Evolutionary conservation across 2,329 filamentous ascomycete genomes (phyloP), one percentile per base, ranked within the genome.

Genomic region (Tricladium varicosporioides): DNA sequence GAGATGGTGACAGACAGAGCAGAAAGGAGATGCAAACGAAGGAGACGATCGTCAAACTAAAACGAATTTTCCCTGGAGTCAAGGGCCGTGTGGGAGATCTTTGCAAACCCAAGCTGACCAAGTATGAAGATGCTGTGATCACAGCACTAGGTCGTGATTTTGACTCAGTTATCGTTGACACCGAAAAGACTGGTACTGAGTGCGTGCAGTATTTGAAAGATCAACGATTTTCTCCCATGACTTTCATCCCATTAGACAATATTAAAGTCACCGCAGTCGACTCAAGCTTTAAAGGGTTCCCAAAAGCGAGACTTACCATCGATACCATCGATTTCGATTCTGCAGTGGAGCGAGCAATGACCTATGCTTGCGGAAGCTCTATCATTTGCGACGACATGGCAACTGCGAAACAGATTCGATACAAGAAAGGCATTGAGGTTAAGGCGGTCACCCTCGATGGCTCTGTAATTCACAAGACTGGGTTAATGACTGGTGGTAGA

Each of bases 101-200:
- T 44, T 97, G 94, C 76, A 92, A 91, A 63, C 93, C 94, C 1
- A 97, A 97, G 73, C 91, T 97, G 75, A 97, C 96, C 75, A 97
- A 97, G 72, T 99, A 87, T 68, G 90, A 94, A 62, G 91, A 94
- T 64, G 94, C 94, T 47, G 90, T 99, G 61, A 91, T 91, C 66
- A 95, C 91, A 18, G 92, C 96, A 5, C 83, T 99, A 3, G 94
- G 94, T 51, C 86, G 91, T 54, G 90, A 97, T 69, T 96, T 96
- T 71, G 93, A 99, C 71, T 90, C 92, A 0, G 88, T 99, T 45
- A 86, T 99, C 49, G 93, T 97, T 9, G 94, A 99, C 67, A 93
- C 91, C 1, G 92, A 97, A 73, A 96, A 94, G 75, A 94, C 90
- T 1, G 94, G 91, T 27, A 87, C 92, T 58, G 92, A 97, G 66